These are phyloP conservation scores for Triticum timopheevii DNA, from an alignment of 176 grass and related monocot genomes.

Conservation along the genomic window DNA sequence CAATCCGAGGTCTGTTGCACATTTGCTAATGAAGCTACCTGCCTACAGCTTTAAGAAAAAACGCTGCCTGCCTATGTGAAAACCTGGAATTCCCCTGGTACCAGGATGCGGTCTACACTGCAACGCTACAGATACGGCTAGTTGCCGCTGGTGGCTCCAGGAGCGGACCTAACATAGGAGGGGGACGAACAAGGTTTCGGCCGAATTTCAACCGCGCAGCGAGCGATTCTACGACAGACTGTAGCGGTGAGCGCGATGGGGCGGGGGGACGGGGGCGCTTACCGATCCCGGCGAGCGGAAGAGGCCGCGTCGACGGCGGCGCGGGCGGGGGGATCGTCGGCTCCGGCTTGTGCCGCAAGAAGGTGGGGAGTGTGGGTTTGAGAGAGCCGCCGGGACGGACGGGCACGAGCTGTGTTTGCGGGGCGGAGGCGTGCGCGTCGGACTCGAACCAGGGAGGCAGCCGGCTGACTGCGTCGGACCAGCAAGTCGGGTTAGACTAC, in stretches of 20 bases:
- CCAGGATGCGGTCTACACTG: not conserved
- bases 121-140: not conserved
- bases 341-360: conserved; percentile 19
- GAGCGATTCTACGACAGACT: not conserved
- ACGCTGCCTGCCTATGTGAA: not conserved
- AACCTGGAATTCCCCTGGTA: not conserved
- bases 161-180: not conserved
- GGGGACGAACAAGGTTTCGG: not conserved
- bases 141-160: not conserved
- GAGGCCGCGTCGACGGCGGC: not conserved
- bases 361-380: conserved; percentile 4
- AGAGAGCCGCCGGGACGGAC: not conserved
- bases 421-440: not conserved
- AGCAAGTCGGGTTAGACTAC: no score
- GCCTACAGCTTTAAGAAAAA: no score
- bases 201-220: no score
- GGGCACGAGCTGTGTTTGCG: not conserved
- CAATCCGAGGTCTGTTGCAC: no score
- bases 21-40: no score
- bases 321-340: not conserved
- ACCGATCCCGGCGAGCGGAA: not conserved
- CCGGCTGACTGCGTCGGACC: no score
- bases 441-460: not conserved
- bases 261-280: not conserved
- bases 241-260: not conserved